Percentiles rank a stretch among this genome's conserved stretches.
phyloP scores from a whole-genome alignment of 2,329 filamentous ascomycete genomes.

The Calycina herbarum region DNA sequence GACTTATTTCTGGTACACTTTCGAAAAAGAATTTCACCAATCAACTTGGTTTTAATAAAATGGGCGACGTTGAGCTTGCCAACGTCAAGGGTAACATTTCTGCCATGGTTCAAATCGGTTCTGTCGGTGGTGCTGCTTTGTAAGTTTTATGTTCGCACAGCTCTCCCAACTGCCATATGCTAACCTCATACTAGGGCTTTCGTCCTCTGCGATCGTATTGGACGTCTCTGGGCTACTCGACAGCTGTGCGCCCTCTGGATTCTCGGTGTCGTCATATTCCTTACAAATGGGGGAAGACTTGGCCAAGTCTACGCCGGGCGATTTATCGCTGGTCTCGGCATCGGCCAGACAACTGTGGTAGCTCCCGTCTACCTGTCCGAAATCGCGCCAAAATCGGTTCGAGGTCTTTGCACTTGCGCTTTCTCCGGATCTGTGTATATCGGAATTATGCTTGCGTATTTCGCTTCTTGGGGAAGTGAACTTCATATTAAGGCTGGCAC shows the following conservation, averaged over 20 bases:
- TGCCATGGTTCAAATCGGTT: slow-evolving; percentile 79
- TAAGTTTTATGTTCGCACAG: slow-evolving; percentile 31
- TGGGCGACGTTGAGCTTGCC: slow-evolving; percentile 54
- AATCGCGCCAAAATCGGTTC: slow-evolving; percentile 66
- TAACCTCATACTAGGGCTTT: slow-evolving; percentile 37
- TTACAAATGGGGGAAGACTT: slow-evolving; percentile 55
- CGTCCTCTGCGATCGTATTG: slow-evolving; percentile 58
- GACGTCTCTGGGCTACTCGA: slow-evolving; percentile 62
- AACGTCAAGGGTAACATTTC: slow-evolving; percentile 76
- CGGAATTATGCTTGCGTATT: slow-evolving; percentile 78
- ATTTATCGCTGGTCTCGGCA: slow-evolving; percentile 63
- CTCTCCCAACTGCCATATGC: background rate
- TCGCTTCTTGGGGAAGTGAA: slow-evolving; percentile 64
- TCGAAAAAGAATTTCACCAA: slow-evolving; percentile 64
- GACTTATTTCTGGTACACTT: slow-evolving; percentile 72
- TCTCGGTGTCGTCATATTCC: slow-evolving; percentile 58
- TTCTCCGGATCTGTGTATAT: slow-evolving; percentile 73
- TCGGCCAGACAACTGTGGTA: slow-evolving; percentile 67
- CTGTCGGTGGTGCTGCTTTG: slow-evolving; percentile 68
- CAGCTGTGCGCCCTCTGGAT: slow-evolving; percentile 59
- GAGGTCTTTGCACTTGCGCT: slow-evolving; percentile 71
- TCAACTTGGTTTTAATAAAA: slow-evolving; percentile 57
- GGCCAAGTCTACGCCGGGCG: slow-evolving; percentile 63
- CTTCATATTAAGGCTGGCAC: slow-evolving; percentile 50
- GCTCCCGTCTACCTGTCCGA: slow-evolving; percentile 73